Evolutionary conservation across 768 basidiomycete genomes (phyloP).

Genomic region (Lactarius akahatsu): DNA sequence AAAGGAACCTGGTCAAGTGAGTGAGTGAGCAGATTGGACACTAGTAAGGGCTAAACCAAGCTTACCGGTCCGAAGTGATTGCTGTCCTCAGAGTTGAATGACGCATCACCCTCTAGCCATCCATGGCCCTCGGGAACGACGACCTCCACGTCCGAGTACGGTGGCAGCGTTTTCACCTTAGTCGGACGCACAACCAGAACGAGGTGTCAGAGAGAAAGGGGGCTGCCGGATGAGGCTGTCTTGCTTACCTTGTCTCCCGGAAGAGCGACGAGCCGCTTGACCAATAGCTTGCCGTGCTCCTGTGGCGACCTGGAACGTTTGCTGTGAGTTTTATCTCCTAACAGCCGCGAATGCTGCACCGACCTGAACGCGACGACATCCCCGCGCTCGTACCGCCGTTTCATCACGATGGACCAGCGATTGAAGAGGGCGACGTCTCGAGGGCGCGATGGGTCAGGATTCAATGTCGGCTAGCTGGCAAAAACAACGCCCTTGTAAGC

Average conservation of each 20-base stretch:
- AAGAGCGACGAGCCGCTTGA: constrained; percentile 28
- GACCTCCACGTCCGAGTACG: constrained; percentile 26
- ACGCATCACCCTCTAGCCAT: constrained; percentile 29
- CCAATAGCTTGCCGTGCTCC: constrained; percentile 19
- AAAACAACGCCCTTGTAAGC: not conserved
- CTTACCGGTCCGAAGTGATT: constrained; percentile 30
- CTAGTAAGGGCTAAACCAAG: not conserved
- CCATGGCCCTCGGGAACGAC: constrained; percentile 22
- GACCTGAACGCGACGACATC: constrained; percentile 28
- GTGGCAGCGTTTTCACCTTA: constrained; percentile 31
- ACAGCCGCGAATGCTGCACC: too few species aligned
- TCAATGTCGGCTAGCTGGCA: constrained; percentile 29
- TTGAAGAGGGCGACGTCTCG: constrained; percentile 27
- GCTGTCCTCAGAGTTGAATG: constrained; percentile 31
- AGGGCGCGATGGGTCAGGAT: constrained; percentile 24
- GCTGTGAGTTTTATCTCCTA: not conserved
- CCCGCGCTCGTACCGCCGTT: constrained; percentile 23
- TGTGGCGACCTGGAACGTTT: constrained; percentile 23
- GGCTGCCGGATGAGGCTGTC: not conserved
- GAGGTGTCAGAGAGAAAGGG: not conserved
- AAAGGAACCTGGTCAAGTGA: constrained; percentile 20
- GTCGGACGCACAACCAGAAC: not conserved
- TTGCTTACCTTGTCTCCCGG: constrained; percentile 27
- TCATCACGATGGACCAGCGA: constrained; percentile 22
- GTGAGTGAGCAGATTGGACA: not conserved